A percentile compares a stretch with the other conserved stretches of the same genome.
phyloP scores from a whole-genome alignment of 2,329 filamentous ascomycete species.

The Calonectria crousiana region DNA sequence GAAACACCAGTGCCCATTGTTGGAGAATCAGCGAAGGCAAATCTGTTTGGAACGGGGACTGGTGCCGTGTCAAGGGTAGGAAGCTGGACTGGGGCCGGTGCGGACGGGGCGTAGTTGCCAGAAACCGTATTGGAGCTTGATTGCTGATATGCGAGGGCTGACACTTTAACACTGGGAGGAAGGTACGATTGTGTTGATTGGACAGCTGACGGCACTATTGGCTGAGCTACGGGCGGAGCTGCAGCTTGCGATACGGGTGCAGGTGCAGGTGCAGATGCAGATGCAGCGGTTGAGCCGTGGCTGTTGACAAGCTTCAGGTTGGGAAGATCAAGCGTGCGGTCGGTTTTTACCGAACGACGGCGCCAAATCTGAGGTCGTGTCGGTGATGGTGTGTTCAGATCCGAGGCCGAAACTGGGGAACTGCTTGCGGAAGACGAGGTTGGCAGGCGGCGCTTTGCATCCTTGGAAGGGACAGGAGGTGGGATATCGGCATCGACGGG shows the following conservation, averaged over 20 bases:
- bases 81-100: conserved; percentile 5
- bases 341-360: conserved; percentile 63
- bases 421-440: conserved; percentile 35
- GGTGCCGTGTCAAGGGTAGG: background rate
- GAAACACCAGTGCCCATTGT: conserved; percentile 51
- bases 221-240: background rate
- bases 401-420: conserved; percentile 27
- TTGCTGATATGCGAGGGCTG: conserved; percentile 34
- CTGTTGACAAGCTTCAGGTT: conserved; percentile 62
- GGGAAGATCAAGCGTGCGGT: conserved; percentile 59
- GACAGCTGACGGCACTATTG: conserved; percentile 18
- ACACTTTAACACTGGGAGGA: conserved; percentile 32
- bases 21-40: conserved; percentile 36
- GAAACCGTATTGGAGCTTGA: conserved; percentile 23
- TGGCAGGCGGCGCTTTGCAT: conserved; percentile 38
- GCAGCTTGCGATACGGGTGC: conserved; percentile 5
- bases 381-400: conserved; percentile 42
- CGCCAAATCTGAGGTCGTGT: conserved; percentile 58
- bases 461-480: conserved; percentile 45
- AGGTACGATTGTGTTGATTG: conserved; percentile 33
- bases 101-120: conserved; percentile 24
- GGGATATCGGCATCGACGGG: conserved; percentile 22
- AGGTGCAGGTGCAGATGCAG: conserved; percentile 29
- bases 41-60: conserved; percentile 29
- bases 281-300: conserved; percentile 62